A percentile compares a stretch with the other conserved stretches of the same genome.
Evolutionary conservation across 2,329 filamentous ascomycete species (phyloP).

Genomic region (Penicillium rolfsii): DNA sequence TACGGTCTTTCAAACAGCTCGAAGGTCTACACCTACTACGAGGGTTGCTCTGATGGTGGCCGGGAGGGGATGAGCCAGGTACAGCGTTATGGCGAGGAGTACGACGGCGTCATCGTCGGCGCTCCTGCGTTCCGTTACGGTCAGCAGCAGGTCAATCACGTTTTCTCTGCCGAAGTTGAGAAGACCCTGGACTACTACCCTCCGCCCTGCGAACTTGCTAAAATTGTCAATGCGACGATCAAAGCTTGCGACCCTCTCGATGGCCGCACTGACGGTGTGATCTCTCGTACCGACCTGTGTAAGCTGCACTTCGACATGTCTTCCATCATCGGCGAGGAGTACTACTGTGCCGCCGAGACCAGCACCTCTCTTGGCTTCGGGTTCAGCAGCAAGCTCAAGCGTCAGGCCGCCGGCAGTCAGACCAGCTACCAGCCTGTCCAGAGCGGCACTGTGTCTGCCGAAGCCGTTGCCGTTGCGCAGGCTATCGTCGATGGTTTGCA

Average conservation of each 20-base stretch:
- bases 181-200: slow-evolving; percentile 49
- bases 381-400: slow-evolving; percentile 31
- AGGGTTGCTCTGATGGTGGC: slow-evolving; percentile 60
- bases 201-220: slow-evolving; percentile 39
- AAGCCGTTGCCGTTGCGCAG: slow-evolving; percentile 40
- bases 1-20: slow-evolving; percentile 37
- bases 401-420: slow-evolving; percentile 24
- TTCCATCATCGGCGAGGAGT: slow-evolving; percentile 52
- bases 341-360: slow-evolving; percentile 45
- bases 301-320: slow-evolving; percentile 52
- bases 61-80: slow-evolving; percentile 58
- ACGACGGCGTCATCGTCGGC: slow-evolving; percentile 52
- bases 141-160: slow-evolving; percentile 50
- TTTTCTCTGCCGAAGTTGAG: slow-evolving; percentile 46
- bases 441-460: slow-evolving; percentile 32
- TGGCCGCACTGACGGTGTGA: slow-evolving; percentile 58
- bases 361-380: slow-evolving; percentile 34
- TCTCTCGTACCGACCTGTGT: slow-evolving; percentile 55
- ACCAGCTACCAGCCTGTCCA: slow-evolving; percentile 36
- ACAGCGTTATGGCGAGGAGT: slow-evolving; percentile 54
- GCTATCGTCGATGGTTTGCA: slow-evolving; percentile 46
- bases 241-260: slow-evolving; percentile 59
- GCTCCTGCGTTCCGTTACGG: slow-evolving; percentile 53
- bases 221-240: slow-evolving; percentile 57
- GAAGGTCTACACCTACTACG: slow-evolving; percentile 53